Evolutionary conservation across 225 moss, liverwort and hornwort genomes (phyloP).

Genomic region (Sphagnum tenellum): DNA sequence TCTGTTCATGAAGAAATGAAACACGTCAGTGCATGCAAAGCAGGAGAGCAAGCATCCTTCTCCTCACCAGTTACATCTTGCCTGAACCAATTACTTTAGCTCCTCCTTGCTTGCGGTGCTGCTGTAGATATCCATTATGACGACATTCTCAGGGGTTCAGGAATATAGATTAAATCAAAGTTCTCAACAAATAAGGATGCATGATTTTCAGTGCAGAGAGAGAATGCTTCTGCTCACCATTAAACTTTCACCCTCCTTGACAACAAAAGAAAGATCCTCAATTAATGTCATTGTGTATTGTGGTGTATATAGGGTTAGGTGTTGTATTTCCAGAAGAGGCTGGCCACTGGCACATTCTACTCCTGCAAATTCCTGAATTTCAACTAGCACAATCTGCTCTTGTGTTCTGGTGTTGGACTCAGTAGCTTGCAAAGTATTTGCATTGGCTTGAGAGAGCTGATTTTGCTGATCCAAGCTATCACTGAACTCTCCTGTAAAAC

Average conservation of each 20-base stretch:
- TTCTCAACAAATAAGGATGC: too few species aligned
- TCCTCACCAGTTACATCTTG: too few species aligned
- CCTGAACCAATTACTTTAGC: neutral
- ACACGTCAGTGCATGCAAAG: too few species aligned
- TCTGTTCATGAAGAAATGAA: conserved; percentile 23
- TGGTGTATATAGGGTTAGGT: conserved; percentile 71
- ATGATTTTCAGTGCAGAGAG: neutral
- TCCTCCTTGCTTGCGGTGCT: too few species aligned
- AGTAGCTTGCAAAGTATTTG: conserved; percentile 15
- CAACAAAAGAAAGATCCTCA: conserved; percentile 54
- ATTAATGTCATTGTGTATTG: conserved; percentile 72
- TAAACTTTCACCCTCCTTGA: conserved; percentile 63
- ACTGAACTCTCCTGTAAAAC: conserved; percentile 70
- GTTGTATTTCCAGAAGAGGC: conserved; percentile 56
- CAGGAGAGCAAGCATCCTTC: too few species aligned
- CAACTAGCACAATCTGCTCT: conserved; percentile 34
- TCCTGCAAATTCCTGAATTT: conserved; percentile 29
- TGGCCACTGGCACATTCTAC: conserved; percentile 10
- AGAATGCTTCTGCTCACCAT: conserved; percentile 47
- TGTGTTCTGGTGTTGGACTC: conserved; percentile 9
- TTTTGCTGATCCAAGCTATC: conserved; percentile 77
- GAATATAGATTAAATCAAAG: too few species aligned
- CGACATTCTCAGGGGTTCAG: too few species aligned
- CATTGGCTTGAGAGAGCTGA: conserved; percentile 33
- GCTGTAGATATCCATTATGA: too few species aligned